phyloP scores from a whole-genome alignment of 192 early-diverging fungal genomes.

The Backusella luteola region DNA sequence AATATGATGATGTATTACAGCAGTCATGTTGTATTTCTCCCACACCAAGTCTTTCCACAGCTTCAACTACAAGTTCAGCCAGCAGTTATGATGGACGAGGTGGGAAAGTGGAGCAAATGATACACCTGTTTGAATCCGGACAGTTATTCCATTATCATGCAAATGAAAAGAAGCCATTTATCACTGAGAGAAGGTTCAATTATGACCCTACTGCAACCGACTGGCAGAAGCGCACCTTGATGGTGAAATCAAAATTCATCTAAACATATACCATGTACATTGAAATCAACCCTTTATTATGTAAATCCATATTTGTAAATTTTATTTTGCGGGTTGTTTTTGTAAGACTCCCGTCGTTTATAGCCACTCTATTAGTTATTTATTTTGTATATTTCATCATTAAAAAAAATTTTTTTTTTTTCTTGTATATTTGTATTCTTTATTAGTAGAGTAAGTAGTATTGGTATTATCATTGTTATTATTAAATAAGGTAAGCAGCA shows the following conservation, averaged over 20 bases:
- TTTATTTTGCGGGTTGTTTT: not conserved
- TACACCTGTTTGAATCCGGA: constrained; percentile 3
- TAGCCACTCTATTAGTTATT: too few relatives aligned
- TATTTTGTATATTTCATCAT: too few relatives aligned
- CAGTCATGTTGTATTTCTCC: not conserved
- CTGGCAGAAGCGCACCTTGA: not conserved
- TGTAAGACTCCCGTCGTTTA: too few relatives aligned
- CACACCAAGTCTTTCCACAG: not conserved
- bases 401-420: too few relatives aligned
- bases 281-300: too few relatives aligned
- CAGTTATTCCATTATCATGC: too few relatives aligned
- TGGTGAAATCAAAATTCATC: not conserved
- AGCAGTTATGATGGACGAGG: not conserved
- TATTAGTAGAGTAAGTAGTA: not conserved
- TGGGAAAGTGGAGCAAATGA: not conserved
- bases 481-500: not conserved
- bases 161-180: not conserved
- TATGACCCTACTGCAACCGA: not conserved
- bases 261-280: not conserved
- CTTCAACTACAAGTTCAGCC: not conserved
- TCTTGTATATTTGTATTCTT: not conserved
- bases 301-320: not conserved
- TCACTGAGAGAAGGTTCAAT: not conserved
- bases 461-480: not conserved
- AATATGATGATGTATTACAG: not conserved